Conservation (phyloP, 2,329 filamentous ascomycete species). For the Fusarium vanettenii region DNA sequence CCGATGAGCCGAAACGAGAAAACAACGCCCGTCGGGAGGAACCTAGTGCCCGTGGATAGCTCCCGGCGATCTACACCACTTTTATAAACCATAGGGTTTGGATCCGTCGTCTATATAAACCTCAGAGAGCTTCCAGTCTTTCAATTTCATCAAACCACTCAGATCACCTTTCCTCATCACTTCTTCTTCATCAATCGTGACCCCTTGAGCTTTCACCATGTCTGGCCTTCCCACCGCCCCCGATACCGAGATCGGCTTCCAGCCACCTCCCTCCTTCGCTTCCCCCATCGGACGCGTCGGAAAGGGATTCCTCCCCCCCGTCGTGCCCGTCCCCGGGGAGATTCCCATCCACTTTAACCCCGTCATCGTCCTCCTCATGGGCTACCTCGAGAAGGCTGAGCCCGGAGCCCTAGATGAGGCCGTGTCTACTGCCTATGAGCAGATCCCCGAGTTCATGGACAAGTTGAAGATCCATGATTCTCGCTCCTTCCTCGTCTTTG, state of each 20-base stretch:
- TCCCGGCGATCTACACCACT: background rate
- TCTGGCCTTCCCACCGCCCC: slow-evolving; percentile 41
- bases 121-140: background rate
- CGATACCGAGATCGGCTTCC: slow-evolving; percentile 34
- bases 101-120: slow-evolving; percentile 2
- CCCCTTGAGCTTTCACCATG: slow-evolving; percentile 6
- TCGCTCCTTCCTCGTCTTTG: slow-evolving; percentile 38
- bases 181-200: background rate
- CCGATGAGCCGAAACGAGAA: background rate
- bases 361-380: slow-evolving; percentile 36
- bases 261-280: slow-evolving; percentile 25
- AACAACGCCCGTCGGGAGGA: background rate
- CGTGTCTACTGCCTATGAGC: slow-evolving; percentile 18
- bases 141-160: background rate
- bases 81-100: background rate
- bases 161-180: background rate
- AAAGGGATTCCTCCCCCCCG: background rate
- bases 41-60: background rate
- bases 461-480: slow-evolving; percentile 34
- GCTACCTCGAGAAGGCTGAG: slow-evolving; percentile 23
- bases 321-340: slow-evolving; percentile 11
- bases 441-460: slow-evolving; percentile 39
- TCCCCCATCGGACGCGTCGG: background rate
- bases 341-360: slow-evolving; percentile 30
- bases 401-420: slow-evolving; percentile 22